Base-by-base conservation (phyloP, 1,139 yeast species). In the Pichia sp. region DNA sequence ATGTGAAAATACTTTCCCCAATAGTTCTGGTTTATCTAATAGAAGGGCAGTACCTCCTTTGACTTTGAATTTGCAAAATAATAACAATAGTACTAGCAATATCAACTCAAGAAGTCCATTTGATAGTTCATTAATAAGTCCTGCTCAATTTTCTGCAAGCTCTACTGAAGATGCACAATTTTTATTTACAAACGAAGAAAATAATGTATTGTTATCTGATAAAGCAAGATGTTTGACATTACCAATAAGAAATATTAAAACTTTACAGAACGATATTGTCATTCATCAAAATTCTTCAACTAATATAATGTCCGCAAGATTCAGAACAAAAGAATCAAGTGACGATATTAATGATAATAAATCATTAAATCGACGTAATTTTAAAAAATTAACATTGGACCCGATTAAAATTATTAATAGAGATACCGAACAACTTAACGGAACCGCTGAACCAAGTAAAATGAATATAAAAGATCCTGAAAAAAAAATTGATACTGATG, bases 331-430 rank as follows among this genome's bases (percentile, higher is more conserved):
- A 6, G 43, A 46, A 26, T 42, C 27, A 11, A 36, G 29, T 11
- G 10, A 25, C 11, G 30, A 7, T 29, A 32, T 59, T 62, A 42
- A 76, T 66, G 64, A 76, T 70, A 58, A 68, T 82, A 39, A 79
- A 61, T 74, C 92, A 4, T 66, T 87, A 53, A 79, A 78, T 55
- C 74, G 96, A 49, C 79, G 85, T 57, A 88, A 88, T 63, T 72
- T 85, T 63, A 88, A 88, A 64, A 76, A 85, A 53, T 72, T 87
- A 41, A 79, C 84, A 34, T 68, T 87, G 39, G 68, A 66, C 7
- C 43, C 66, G 28, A 33, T 39, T 5, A 27, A 5, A 9, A 38
- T 8, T 4, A 6, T 18, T 18, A 34, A 26, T 10, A 34, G 29
- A 9, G 30, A 29, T 11, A 33, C 9, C 11, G 33, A 40, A 27